Percentiles rank a stretch among this genome's conserved stretches.
Evolutionary conservation across 176 grass and related monocot species (phyloP).

Genomic region (Aegilops longissima): DNA sequence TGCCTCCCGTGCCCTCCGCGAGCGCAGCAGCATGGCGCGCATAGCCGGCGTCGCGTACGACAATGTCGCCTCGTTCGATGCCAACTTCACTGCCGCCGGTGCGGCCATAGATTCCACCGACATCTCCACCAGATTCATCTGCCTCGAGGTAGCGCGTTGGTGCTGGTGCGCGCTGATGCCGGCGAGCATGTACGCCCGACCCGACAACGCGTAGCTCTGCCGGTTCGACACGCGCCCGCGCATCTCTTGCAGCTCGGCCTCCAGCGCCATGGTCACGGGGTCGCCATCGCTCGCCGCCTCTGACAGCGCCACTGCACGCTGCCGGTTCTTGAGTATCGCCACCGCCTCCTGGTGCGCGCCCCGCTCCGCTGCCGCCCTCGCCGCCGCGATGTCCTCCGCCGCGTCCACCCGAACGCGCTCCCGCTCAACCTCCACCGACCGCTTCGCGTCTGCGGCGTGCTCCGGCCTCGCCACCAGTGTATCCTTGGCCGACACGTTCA

Average conservation of each 20-base stretch:
- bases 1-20: not conserved
- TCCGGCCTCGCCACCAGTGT: constrained; percentile 25
- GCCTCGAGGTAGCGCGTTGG: constrained; percentile 38
- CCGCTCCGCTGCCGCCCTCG: constrained; percentile 26
- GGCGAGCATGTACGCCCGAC: constrained; percentile 40
- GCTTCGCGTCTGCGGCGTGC: not conserved
- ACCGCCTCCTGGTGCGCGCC: constrained; percentile 29
- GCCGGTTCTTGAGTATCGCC: constrained; percentile 35
- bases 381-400: constrained; percentile 34
- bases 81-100: too few species aligned
- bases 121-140: not conserved
- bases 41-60: constrained; percentile 42
- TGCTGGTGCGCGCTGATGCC: constrained; percentile 22
- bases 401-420: constrained; percentile 33
- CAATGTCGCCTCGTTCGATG: not conserved
- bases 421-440: constrained; percentile 33
- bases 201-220: constrained; percentile 15
- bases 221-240: constrained; percentile 4
- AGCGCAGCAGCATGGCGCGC: constrained; percentile 37
- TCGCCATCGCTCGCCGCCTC: not conserved
- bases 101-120: too few species aligned
- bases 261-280: not conserved
- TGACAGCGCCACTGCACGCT: constrained; percentile 19
- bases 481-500: constrained; percentile 27
- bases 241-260: constrained; percentile 18